Evolutionary conservation across 2,329 filamentous ascomycete genomes (phyloP).

Genomic region (Monilinia laxa): DNA sequence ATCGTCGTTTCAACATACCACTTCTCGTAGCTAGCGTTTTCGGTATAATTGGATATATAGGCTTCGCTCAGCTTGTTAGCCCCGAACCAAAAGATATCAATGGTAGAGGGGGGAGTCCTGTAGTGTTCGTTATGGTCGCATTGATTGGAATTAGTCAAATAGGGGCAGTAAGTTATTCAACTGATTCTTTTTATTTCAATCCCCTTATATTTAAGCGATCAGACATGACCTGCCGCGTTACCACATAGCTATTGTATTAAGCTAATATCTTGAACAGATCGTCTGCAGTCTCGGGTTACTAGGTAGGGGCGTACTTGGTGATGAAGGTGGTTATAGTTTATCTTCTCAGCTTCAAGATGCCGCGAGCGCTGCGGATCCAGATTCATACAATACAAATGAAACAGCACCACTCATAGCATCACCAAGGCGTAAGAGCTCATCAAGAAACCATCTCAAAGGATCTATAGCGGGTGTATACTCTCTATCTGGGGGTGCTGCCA

Average conservation of each 20-base stretch:
- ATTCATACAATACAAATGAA: conserved; percentile 27
- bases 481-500: conserved; percentile 84
- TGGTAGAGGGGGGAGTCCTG: conserved; percentile 64
- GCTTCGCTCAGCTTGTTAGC: conserved; percentile 73
- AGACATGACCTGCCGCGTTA: neutral
- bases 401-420: conserved; percentile 38
- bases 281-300: conserved; percentile 92
- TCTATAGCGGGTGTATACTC: conserved; percentile 95
- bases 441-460: conserved; percentile 66
- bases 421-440: conserved; percentile 28
- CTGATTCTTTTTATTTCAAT: neutral
- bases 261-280: conserved; percentile 49
- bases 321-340: conserved; percentile 42
- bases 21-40: conserved; percentile 68
- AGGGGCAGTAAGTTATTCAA: conserved; percentile 54
- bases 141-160: conserved; percentile 92
- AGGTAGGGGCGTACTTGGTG: conserved; percentile 70
- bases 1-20: conserved; percentile 67
- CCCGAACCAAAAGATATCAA: conserved; percentile 68
- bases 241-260: neutral
- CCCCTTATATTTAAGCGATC: neutral
- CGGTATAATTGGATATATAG: conserved; percentile 75
- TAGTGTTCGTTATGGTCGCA: conserved; percentile 73
- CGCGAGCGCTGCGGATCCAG: conserved; percentile 11
- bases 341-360: conserved; percentile 36